A percentile compares a stretch with the other conserved stretches of the same genome.
Evolutionary conservation across 208 protist genomes (phyloP).

Genomic region (Ichthyophonus hoferi): DNA sequence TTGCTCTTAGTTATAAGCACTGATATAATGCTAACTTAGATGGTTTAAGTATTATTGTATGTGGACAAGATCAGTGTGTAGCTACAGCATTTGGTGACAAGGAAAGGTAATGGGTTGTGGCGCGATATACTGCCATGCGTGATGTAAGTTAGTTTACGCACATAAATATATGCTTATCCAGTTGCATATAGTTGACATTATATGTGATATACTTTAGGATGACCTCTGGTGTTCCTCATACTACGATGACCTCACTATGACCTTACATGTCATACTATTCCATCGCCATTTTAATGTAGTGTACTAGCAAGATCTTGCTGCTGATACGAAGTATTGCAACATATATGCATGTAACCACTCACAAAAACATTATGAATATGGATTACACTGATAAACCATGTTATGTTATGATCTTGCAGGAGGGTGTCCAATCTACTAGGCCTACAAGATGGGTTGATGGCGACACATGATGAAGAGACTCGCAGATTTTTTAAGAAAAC

Average conservation of each 20-base stretch:
- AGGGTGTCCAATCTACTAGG: background rate
- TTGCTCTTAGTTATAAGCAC: background rate
- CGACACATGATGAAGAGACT: conserved; percentile 43
- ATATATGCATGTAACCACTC: background rate
- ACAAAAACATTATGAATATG: background rate
- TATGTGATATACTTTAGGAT: no score
- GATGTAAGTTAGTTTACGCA: no score
- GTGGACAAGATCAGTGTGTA: no score
- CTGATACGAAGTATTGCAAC: no score
- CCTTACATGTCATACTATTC: background rate
- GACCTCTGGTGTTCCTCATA: no score
- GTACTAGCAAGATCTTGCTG: background rate
- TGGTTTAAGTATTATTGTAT: background rate
- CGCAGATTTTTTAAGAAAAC: conserved; percentile 35
- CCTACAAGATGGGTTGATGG: conserved; percentile 29
- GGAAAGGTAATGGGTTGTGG: no score
- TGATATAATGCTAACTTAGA: background rate
- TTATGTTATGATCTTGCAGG: no score
- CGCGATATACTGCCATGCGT: no score
- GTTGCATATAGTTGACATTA: no score
- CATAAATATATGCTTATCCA: no score
- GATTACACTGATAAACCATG: no score
- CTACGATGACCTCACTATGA: background rate
- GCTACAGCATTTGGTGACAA: no score
- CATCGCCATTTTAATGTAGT: background rate